Evolutionary conservation across 495 filamentous ascomycete genomes (phyloP), one percentile per base, ranked within the genome.

Genomic region (Xylaria curta): DNA sequence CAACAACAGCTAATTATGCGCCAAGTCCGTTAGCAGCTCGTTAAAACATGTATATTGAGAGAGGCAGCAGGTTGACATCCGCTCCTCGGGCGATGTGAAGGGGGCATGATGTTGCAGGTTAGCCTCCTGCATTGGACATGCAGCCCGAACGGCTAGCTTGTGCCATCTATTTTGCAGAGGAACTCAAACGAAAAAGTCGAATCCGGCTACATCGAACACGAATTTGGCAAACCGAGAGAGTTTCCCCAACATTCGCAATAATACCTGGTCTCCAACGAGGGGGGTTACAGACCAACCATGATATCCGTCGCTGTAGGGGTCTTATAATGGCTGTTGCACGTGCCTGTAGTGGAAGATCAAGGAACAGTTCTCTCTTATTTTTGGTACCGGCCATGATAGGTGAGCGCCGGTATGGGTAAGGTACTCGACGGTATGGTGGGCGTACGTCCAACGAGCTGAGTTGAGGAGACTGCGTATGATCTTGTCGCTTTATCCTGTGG

Each of bases 21-120:
- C 49, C 47, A 67, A 26, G 65, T 28, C 28, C 44, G 19, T 53
- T 24, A 13, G 33, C 46, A 46, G 42, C 44, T 47, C 21, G 28
- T 66, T 24, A 54, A 21, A 28, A 53, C 49, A 56, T 24, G 47
- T 24, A 42, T 40, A 56, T 42, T n/a, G 47, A 56, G 47, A 56
- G 47, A 19, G 36, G 65, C 49, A 67, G 17, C n/a, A 26, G 33
- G 47, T 19, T 13, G 10, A 56, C 1, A 42, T 56, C 24, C 10
- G 21, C 28, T 42, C 21, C n/a, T 66, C 28, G 46, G 63, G 44
- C 40, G 36, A 26, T 26, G 56, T 54, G 7, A 33, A 67, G 47
- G 65, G 62, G 49, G 33, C 31, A 42, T 44, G 26, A 47, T 67
- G 65, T 67, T 54, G 65, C 65, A 67, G 65, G 65, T 28, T 56